Evolutionary conservation across 306 rosid species (phyloP), one percentile per base, ranked within the genome.

Genomic region (Quercus wislizeni): DNA sequence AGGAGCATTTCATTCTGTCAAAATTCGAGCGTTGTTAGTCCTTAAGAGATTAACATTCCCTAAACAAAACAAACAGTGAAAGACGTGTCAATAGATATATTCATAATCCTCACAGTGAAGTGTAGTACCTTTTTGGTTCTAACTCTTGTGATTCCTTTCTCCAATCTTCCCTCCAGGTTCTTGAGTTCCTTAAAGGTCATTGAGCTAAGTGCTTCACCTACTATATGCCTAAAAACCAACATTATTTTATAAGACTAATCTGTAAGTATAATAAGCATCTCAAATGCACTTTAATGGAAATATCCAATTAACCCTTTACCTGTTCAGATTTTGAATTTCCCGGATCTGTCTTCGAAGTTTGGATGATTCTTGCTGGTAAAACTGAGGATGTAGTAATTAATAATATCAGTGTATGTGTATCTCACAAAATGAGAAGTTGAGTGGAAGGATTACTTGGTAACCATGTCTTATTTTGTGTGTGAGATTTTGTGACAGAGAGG

Each of bases 311-410:
- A 74, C 63, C 54, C 54, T 49, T 74, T 19, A 92, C 99, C 91
- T 88, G 83, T 94, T 94, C 64, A 92, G 76, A 85, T 87, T 91
- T 82, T 94, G 99, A 78, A 90, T 93, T 14, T 94, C 99, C 14
- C 93, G 82, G 21, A 94, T 94, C 74, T 94, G 99, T 79, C 95
- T 92, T 83, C 83, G 84, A 74, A 94, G 78, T 86, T 94, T 94
- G 73, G 99, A 70, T 51, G 99, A 83, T 71, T 94, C 99, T 78
- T 94, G 97, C 87, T 91, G 97, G 90, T 94, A 94, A 86, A 91
- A 94, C 99, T 94, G 86, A 64, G 64, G 20, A 80, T 25, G 69
- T 14, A 4, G 35, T 5, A 2, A 67, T 11, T 7, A 2, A 55
- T 11, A 41, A 7, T 54, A 55, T 79, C 76, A 79, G 63, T 77